Evolutionary conservation across 108 stramenopile species (phyloP), one percentile per base, ranked within the genome.

Genomic region (Fragilariopsis cylindrus): DNA sequence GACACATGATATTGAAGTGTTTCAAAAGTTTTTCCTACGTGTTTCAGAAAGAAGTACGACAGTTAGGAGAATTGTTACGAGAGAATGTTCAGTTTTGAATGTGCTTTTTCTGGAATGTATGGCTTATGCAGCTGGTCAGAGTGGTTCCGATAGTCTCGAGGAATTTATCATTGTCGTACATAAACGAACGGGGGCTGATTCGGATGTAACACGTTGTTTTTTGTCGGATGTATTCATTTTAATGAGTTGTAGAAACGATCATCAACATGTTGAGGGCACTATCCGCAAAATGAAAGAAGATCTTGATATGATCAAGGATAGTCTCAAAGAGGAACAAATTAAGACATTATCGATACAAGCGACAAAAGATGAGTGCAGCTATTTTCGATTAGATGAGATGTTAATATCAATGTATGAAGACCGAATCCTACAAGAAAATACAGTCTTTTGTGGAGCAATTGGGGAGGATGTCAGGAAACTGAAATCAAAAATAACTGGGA

Each of bases 151-250:
- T 44, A 79, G 75, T 52, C 54, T 86, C 13, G 86, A 88, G 44
- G 85, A 87, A 42, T 92, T 88, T 45, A 87, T 88, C 41, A 42
- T 92, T 62, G 90, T 90, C 4, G 57, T 94, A 3, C 90, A 94
- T 80, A 92, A 90, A 67, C 78, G 84, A 47, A 72, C 82, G 2
- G 85, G 85, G 15, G 79, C 75, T 39, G 72, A 81, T 65, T 16
- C 57, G 2, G 56, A 65, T 43, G 74, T 86, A 2, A 86, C 85
- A 5, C 65, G 70, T 43, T 54, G 70, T 64, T 81, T 86, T 60
- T 41, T 86, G 40, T 72, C 72, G 41, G 85, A 86, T 48, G 15
- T 86, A 12, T 82, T 73, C 68, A 21, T 77, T 11, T 76, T 86
- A 41, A 55, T 74, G 79, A 62, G 69, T 56, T 65, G 53, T 46